A percentile compares a stretch with the other conserved stretches of the same genome.
Evolutionary conservation across 176 grass and related monocot species (phyloP).

Genomic region (Elymus sibiricus): DNA sequence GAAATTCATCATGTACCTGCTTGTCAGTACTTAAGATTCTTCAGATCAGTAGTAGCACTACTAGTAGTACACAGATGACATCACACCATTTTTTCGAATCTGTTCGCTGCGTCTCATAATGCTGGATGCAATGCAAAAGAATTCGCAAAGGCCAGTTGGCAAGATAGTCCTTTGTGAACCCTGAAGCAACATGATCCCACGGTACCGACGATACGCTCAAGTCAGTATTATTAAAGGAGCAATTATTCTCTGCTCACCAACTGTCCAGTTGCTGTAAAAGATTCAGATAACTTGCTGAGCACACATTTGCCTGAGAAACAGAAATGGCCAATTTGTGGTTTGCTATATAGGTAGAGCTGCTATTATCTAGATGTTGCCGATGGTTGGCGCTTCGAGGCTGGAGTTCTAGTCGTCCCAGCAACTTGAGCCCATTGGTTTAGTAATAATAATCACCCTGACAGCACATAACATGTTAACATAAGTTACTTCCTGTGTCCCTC

Average conservation of each 20-base stretch:
- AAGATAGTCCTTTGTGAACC: constrained; percentile 28
- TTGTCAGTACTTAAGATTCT: not conserved
- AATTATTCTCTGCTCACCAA: not conserved
- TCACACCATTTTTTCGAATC: not conserved
- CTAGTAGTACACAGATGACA: not conserved
- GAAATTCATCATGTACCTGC: not conserved
- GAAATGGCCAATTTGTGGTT: constrained; percentile 21
- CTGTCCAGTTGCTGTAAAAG: constrained; percentile 17
- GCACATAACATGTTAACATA: not conserved
- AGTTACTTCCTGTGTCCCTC: constrained; percentile 18
- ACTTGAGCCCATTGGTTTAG: constrained; percentile 16
- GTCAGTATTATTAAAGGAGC: not conserved
- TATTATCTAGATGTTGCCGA: not conserved
- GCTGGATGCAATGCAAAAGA: constrained; percentile 1
- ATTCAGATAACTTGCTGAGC: constrained; percentile 20
- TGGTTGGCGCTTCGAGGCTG: constrained; percentile 3
- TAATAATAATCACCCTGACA: not conserved
- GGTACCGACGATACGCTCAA: not conserved
- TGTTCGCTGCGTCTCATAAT: constrained; percentile 18
- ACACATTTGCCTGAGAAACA: not conserved
- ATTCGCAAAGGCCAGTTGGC: constrained; percentile 3
- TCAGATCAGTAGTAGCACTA: not conserved
- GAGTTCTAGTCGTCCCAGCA: constrained; percentile 7
- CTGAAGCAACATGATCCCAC: constrained; percentile 40
- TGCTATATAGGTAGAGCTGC: not conserved